phyloP scores from a whole-genome alignment of 208 protist genomes.

The Porcisia deanei region DNA sequence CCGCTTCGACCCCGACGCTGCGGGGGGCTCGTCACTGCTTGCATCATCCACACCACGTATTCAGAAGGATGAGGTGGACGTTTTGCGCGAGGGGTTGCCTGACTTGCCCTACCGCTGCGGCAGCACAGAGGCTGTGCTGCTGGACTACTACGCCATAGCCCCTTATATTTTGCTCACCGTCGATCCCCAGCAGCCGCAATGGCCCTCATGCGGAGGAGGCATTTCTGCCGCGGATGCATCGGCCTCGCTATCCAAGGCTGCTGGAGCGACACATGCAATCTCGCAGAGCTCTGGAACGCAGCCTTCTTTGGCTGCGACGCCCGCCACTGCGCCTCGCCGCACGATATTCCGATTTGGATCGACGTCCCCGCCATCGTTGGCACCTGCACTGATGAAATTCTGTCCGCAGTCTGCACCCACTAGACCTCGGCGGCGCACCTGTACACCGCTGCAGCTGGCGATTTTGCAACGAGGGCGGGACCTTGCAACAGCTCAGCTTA shows the following conservation, averaged over 20 bases:
- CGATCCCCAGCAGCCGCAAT: background rate
- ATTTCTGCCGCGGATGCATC: background rate
- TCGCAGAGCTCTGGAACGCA: background rate
- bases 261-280: background rate
- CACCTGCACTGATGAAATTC: background rate
- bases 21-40: background rate
- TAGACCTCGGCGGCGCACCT: slow-evolving; percentile 3
- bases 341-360: slow-evolving; percentile 40
- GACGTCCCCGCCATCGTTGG: slow-evolving; percentile 4
- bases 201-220: background rate
- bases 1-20: background rate
- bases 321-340: slow-evolving; percentile 12
- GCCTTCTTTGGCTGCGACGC: background rate
- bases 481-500: slow-evolving; percentile 11
- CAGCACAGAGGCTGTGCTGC: slow-evolving; percentile 40
- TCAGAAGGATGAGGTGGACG: slow-evolving; percentile 45
- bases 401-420: background rate
- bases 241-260: background rate
- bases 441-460: slow-evolving; percentile 25
- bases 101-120: slow-evolving; percentile 46
- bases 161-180: slow-evolving; percentile 63
- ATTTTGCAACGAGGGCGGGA: slow-evolving; percentile 26
- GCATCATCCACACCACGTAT: slow-evolving; percentile 1
- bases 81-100: slow-evolving; percentile 70
- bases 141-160: slow-evolving; percentile 71